These are phyloP conservation scores for Exophiala calicioides DNA, from an alignment of 2,329 filamentous ascomycete genomes.

Conservation along the genomic window DNA sequence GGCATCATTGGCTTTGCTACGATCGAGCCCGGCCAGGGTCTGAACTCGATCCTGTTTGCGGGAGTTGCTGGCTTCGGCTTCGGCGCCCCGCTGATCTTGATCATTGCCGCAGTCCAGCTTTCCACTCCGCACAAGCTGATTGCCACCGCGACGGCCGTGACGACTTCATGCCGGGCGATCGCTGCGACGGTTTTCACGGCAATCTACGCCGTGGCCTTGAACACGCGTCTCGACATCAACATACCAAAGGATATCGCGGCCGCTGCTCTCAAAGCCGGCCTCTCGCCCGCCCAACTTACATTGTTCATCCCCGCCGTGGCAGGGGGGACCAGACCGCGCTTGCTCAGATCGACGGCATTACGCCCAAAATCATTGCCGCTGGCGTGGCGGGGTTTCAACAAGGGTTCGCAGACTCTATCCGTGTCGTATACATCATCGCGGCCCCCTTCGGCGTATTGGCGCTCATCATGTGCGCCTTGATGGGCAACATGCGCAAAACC, in stretches of 20 bases:
- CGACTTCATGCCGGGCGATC: conserved; percentile 24
- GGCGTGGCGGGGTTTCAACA: conserved; percentile 19
- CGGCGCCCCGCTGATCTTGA: conserved; percentile 26
- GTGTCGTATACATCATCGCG: conserved; percentile 26
- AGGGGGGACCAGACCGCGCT: conserved; percentile 21
- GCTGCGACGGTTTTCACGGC: conserved; percentile 27
- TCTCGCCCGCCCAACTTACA: conserved; percentile 14
- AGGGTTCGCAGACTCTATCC: conserved; percentile 25
- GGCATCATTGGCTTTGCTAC: conserved; percentile 23
- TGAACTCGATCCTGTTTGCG: conserved; percentile 8
- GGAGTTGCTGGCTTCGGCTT: conserved; percentile 25
- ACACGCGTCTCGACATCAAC: conserved; percentile 15
- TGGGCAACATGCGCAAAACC: conserved; percentile 26
- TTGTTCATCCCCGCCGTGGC: conserved; percentile 19
- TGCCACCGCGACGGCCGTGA: conserved; percentile 27
- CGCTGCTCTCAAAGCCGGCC: conserved; percentile 17
- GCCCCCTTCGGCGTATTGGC: conserved; percentile 24
- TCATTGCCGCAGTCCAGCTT: conserved; percentile 26
- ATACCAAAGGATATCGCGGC: conserved; percentile 18
- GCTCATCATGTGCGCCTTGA: conserved; percentile 21
- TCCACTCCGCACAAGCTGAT: conserved; percentile 25
- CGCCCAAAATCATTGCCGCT: conserved; percentile 13
- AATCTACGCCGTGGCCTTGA: conserved; percentile 24
- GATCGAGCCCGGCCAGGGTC: conserved; percentile 18
- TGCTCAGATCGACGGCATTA: conserved; percentile 14